A percentile compares a stretch with the other conserved stretches of the same genome.
These are phyloP conservation scores for Ramaria sp. DNA, from an alignment of 768 basidiomycete species.

Conservation along the genomic window DNA sequence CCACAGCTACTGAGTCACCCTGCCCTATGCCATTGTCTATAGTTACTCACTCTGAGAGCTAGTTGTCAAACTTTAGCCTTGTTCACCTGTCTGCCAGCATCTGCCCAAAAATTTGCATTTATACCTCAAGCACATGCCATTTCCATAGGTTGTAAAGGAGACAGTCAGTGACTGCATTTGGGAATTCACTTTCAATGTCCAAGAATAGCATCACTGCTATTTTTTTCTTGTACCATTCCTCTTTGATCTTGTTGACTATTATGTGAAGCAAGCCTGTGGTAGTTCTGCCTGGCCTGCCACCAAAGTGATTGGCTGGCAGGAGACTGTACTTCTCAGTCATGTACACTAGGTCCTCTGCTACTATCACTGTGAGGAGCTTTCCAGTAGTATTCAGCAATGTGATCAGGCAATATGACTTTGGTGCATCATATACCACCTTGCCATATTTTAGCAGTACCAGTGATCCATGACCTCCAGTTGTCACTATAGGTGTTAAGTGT, in stretches of 20 bases:
- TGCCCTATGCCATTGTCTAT: slow-evolving; percentile 18
- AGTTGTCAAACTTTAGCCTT: slow-evolving; percentile 20
- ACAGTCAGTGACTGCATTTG: slow-evolving; percentile 13
- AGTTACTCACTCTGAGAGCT: not conserved
- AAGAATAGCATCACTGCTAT: slow-evolving; percentile 20
- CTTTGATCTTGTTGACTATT: slow-evolving; percentile 24
- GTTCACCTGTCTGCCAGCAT: slow-evolving; percentile 16
- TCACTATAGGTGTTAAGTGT: slow-evolving; percentile 19
- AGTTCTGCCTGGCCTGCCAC: slow-evolving; percentile 19
- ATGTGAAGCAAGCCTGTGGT: slow-evolving; percentile 20
- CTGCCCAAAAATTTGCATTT: slow-evolving; percentile 14
- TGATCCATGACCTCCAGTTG: slow-evolving; percentile 20
- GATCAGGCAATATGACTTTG: slow-evolving; percentile 28
- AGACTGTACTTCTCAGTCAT: slow-evolving; percentile 21
- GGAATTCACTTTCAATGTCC: slow-evolving; percentile 21
- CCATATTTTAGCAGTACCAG: slow-evolving; percentile 27
- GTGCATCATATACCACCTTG: slow-evolving; percentile 20
- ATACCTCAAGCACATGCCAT: slow-evolving; percentile 15
- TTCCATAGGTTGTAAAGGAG: slow-evolving; percentile 18
- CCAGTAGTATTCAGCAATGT: slow-evolving; percentile 22
- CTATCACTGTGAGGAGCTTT: slow-evolving; percentile 18
- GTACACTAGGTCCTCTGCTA: slow-evolving; percentile 16
- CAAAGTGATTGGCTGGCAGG: slow-evolving; percentile 20
- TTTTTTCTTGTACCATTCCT: slow-evolving; percentile 19
- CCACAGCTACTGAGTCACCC: slow-evolving; percentile 13